Evolutionary conservation across 2,329 filamentous ascomycete genomes (phyloP), one percentile per base, ranked within the genome.

Genomic region (Penicillium brevicompactum): DNA sequence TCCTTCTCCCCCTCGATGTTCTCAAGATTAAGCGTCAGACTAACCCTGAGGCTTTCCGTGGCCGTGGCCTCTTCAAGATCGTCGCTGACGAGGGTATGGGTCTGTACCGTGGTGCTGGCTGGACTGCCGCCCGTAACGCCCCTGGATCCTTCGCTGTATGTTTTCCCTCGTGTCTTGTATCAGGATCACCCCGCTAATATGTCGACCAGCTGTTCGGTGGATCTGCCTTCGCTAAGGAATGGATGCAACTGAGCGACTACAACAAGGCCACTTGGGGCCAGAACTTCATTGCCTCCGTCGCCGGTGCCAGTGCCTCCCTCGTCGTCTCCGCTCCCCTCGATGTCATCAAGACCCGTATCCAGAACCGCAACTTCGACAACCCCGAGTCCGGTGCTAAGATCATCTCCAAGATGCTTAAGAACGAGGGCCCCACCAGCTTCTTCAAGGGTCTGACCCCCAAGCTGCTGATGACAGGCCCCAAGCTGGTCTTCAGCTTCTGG

Each of bases 21-120:
- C 85, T 99, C 61, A 99, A 99, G 85, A 99, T 99, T 81, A 99
- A 99, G 85, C 88, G 94, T 69, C 94, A 99, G 81, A 99, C 94
- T 65, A 99, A 99, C 82, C 94, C 94, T 40, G 94, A 97, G 72
- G 92, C 94, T 34, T 99, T 99, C 87, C 87, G 92, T 65, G 93
- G 93, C 66, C 90, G 94, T 69, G 94, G 94, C 59, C 83, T 99
- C 57, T 80, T 97, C 72, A 88, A 84, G 77, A 97, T 99, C 63
- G 84, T 99, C 59, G 84, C 85, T 56, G 94, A 99, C 71, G 94
- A 99, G 77, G 94, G 94, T 34, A 95, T 97, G 70, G 92, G 92
- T 47, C 80, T 99, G 49, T 99, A 99, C 81, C 87, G 94, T 72
- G 94, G 94, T 57, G 96, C 92, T 86, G 91, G 91, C 65, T 97